These are phyloP conservation scores for Fusarium palustre DNA, from an alignment of 2,329 filamentous ascomycete genomes.

Conservation along the genomic window DNA sequence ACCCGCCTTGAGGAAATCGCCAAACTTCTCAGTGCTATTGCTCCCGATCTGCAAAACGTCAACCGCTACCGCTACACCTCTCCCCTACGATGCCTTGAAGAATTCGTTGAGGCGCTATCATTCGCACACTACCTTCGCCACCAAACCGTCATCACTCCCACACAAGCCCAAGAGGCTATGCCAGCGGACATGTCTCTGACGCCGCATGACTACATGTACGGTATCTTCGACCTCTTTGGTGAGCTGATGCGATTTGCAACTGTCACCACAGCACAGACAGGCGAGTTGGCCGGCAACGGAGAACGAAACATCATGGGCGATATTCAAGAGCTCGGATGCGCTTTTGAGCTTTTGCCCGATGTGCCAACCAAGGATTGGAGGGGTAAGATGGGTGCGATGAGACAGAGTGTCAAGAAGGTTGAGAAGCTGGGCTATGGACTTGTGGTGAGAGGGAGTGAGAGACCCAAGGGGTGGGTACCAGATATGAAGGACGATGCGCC, in stretches of 20 bases:
- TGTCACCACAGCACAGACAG: slow-evolving; percentile 82
- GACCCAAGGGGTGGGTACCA: slow-evolving; percentile 92
- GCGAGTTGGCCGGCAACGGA: slow-evolving; percentile 59
- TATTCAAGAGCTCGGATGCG: slow-evolving; percentile 79
- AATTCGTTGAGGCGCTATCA: slow-evolving; percentile 91
- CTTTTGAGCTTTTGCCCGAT: slow-evolving; percentile 79
- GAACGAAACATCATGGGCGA: slow-evolving; percentile 78
- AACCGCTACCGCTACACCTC: slow-evolving; percentile 86
- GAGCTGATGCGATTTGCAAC: slow-evolving; percentile 98
- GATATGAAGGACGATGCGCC: slow-evolving; percentile 66
- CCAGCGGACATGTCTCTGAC: slow-evolving; percentile 72
- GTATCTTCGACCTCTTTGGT: slow-evolving; percentile 92
- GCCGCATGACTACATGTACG: slow-evolving; percentile 87
- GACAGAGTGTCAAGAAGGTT: slow-evolving; percentile 90
- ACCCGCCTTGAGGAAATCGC: slow-evolving; percentile 78
- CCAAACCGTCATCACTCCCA: slow-evolving; percentile 77
- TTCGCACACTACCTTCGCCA: slow-evolving; percentile 89
- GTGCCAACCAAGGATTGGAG: slow-evolving; percentile 68
- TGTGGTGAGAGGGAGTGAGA: slow-evolving; percentile 85
- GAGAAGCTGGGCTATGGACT: slow-evolving; percentile 91
- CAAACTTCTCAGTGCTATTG: slow-evolving; percentile 74
- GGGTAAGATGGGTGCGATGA: slow-evolving; percentile 89
- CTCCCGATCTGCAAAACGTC: slow-evolving; percentile 78
- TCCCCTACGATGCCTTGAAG: slow-evolving; percentile 88
- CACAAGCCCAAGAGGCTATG: slow-evolving; percentile 66